Evolutionary conservation across 495 filamentous ascomycete species (phyloP), one percentile per base, ranked within the genome.

Genomic region (Neurospora sp.): DNA sequence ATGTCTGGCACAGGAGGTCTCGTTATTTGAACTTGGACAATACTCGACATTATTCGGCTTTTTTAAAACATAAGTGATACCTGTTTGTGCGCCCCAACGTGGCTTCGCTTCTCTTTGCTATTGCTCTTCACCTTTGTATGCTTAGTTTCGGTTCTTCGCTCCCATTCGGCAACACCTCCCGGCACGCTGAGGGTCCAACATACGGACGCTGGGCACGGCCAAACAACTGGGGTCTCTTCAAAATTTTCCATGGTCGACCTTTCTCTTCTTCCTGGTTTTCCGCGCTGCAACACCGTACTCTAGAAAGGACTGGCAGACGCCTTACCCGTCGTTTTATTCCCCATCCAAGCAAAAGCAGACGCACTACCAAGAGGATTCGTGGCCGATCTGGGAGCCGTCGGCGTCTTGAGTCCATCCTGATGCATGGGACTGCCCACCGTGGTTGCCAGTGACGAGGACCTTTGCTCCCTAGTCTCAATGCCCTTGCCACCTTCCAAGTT

Each of bases 311-410:
- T 66, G 27, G 54, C 54, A 66, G 54, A 66, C 54, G 54, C 54
- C 54, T 66, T 66, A 37, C 54, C 54, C 54, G 54, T 27, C 27
- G 54, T 31, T 35, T 66, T 66, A 10, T 37, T 66, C 3, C 54
- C 54, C 54, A 98, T 89, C 94, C 94, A 99, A n/a, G 92, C 88
- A 84, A 99, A 99, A 16, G 96, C 96, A 35, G 93, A 95, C n/a
- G 92, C 96, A 42, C 92, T 91, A 12, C 96, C 96, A 46, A 98
- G 86, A 4, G 96, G 94, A 79, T 98, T 98, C 31, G 90, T 80
- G 42, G 82, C 82, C 10, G 85, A 82, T 76, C 83, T 80, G 66
- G 84, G 82, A 62, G 82, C 77, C 42, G 78, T 71, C 46, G 80
- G 73, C 62, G 76, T 76, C 73, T 79, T 83, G 71, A 79, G 77